Conservation (phyloP, 2,329 filamentous ascomycete genomes). For the Paecilomyces variotii region DNA sequence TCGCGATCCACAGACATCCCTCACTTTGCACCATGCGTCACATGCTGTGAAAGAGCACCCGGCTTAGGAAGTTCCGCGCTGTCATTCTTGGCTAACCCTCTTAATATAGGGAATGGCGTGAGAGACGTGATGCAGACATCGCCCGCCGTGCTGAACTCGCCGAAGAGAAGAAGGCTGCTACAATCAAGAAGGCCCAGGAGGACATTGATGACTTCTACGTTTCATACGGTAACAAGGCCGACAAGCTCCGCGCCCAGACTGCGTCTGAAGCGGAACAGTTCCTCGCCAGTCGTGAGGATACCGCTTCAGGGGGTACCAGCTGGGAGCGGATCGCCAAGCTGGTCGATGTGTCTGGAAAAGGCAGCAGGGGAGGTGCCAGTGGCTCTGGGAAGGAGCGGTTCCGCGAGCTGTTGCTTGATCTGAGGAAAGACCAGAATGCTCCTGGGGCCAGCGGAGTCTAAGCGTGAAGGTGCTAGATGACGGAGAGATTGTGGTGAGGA, state of each 20-base stretch:
- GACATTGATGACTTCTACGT: constrained; percentile 99
- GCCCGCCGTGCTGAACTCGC: constrained; percentile 80
- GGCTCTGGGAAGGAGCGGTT: constrained; percentile 95
- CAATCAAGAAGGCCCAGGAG: constrained; percentile 78
- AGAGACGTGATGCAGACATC: constrained; percentile 74
- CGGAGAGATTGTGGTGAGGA: background rate
- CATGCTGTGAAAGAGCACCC: background rate
- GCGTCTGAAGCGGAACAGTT: constrained; percentile 91
- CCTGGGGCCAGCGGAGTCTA: constrained; percentile 48
- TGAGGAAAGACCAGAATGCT: constrained; percentile 91
- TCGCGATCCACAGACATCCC: background rate
- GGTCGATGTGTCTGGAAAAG: constrained; percentile 95
- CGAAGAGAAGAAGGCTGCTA: constrained; percentile 72
- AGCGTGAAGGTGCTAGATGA: constrained; percentile 1
- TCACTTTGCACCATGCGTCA: background rate
- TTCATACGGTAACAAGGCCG: constrained; percentile 97
- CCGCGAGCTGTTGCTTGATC: constrained; percentile 75
- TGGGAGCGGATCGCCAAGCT: constrained; percentile 98
- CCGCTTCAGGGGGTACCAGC: constrained; percentile 86
- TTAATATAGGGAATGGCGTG: constrained; percentile 67
- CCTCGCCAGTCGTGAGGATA: constrained; percentile 79
- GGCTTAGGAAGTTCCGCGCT: background rate
- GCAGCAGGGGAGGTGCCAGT: constrained; percentile 72
- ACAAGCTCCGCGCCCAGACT: constrained; percentile 84
- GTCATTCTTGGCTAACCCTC: constrained; percentile 1